These are phyloP conservation scores for Saturnispora mendoncae DNA, from an alignment of 805 yeast species.

Conservation along the genomic window DNA sequence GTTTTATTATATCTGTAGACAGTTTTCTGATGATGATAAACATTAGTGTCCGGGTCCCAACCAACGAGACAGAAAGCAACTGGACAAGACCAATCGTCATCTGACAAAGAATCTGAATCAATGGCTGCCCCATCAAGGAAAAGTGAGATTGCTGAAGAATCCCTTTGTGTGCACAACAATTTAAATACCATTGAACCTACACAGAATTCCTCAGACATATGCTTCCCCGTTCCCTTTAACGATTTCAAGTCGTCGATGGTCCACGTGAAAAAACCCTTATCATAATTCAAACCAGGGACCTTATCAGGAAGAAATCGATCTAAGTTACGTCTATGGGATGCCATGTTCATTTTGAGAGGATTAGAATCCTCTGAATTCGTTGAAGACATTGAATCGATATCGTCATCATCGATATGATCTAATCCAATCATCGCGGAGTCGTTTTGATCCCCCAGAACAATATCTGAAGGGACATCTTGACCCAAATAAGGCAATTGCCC, in stretches of 20 bases:
- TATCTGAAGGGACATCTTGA: too few relatives aligned
- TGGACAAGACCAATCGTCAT: conserved; percentile 75
- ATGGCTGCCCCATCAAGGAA: conserved; percentile 69
- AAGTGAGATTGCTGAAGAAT: conserved; percentile 51
- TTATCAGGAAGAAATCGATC: conserved; percentile 19
- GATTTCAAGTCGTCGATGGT: conserved; percentile 28
- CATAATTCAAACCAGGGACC: conserved; percentile 27
- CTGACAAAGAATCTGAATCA: conserved; percentile 20
- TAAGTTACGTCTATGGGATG: conserved; percentile 10
- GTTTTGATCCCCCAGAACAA: too few relatives aligned
- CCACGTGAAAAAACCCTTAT: conserved; percentile 32
- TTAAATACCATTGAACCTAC: conserved; percentile 55
- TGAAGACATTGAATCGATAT: too few relatives aligned
- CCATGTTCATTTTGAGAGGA: neutral
- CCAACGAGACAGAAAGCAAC: conserved; percentile 81
- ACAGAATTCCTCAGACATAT: conserved; percentile 36
- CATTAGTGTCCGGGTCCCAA: conserved; percentile 66
- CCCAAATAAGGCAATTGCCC: too few relatives aligned
- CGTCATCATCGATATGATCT: too few relatives aligned
- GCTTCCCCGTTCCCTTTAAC: conserved; percentile 27
- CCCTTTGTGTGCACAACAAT: conserved; percentile 66
- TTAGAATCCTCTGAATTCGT: neutral
- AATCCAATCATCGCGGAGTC: too few relatives aligned
- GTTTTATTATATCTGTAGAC: conserved; percentile 67
- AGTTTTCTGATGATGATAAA: conserved; percentile 54